Evolutionary conservation across 345 rosid genomes (phyloP).

Genomic region (Xanthoceras sorbifolium): DNA sequence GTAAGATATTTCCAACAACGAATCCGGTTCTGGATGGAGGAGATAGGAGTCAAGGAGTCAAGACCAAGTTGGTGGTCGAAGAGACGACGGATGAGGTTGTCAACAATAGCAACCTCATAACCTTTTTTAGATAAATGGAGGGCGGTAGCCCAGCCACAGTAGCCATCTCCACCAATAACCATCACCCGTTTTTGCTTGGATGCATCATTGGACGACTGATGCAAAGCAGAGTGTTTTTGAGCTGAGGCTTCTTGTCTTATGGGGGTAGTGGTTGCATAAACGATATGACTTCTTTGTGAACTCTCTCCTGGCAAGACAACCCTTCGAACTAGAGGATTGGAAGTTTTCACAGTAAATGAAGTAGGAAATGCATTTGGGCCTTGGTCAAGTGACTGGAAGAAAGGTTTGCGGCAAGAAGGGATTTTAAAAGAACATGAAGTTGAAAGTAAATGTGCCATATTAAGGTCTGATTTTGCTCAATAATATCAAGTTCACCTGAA

Average conservation of each 20-base stretch:
- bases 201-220: constrained; percentile 34
- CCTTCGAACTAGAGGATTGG: constrained; percentile 35
- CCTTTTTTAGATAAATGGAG: constrained; percentile 86
- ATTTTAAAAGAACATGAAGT: constrained; percentile 57
- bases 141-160: constrained; percentile 99
- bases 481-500: constrained; percentile 46
- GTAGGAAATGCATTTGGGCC: constrained; percentile 27
- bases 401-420: constrained; percentile 37
- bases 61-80: constrained; percentile 96
- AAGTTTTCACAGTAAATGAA: constrained; percentile 35
- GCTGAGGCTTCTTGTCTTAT: constrained; percentile 57
- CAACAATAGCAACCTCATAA: constrained; percentile 80
- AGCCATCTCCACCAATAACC: constrained; percentile 99
- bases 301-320: constrained; percentile 38
- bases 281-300: constrained; percentile 29
- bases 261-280: constrained; percentile 51
- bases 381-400: constrained; percentile 30
- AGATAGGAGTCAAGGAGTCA: constrained; percentile 81
- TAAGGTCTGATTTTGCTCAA: constrained; percentile 23
- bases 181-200: constrained; percentile 69
- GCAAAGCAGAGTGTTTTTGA: constrained; percentile 37
- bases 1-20: constrained; percentile 88
- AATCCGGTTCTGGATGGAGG: constrained; percentile 79
- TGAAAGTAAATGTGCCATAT: constrained; percentile 71
- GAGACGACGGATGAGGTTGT: constrained; percentile 81